These are phyloP conservation scores for Circinella minor DNA, from an alignment of 371 early-diverging fungal genomes.

Conservation along the genomic window DNA sequence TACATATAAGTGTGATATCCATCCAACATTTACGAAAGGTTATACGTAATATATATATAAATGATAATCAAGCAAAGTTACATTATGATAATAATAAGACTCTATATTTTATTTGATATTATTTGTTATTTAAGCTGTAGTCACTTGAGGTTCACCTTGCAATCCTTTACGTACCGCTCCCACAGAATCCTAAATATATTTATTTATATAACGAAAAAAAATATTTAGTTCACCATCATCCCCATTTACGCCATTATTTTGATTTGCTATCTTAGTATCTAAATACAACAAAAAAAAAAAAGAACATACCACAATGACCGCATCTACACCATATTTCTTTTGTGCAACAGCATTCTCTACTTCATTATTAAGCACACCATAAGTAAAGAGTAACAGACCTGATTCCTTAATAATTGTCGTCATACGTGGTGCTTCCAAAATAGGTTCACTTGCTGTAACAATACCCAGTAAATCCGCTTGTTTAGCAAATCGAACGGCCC, in stretches of 20 bases:
- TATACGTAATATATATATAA: no score
- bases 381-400: conserved; percentile 83
- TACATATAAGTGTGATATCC: no score
- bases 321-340: conserved; percentile 78
- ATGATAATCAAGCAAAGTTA: no score
- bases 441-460: conserved; percentile 79
- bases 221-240: no score
- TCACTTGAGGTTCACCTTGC: conserved; percentile 30
- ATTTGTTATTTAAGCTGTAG: not conserved
- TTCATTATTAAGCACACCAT: conserved; percentile 85
- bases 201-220: not conserved
- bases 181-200: conserved; percentile 53
- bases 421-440: conserved; percentile 81
- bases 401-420: conserved; percentile 73
- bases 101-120: not conserved
- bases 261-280: not conserved
- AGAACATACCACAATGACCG: conserved; percentile 75
- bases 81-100: no score
- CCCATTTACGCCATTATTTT: no score
- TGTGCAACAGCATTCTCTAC: conserved; percentile 76
- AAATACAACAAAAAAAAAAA: not conserved
- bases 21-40: no score
- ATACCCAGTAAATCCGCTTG: conserved; percentile 81
- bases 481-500: conserved; percentile 85
- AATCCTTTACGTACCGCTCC: conserved; percentile 66